Evolutionary conservation across 202 grass and related monocot genomes (phyloP).

Genomic region (Zizania palustris): DNA sequence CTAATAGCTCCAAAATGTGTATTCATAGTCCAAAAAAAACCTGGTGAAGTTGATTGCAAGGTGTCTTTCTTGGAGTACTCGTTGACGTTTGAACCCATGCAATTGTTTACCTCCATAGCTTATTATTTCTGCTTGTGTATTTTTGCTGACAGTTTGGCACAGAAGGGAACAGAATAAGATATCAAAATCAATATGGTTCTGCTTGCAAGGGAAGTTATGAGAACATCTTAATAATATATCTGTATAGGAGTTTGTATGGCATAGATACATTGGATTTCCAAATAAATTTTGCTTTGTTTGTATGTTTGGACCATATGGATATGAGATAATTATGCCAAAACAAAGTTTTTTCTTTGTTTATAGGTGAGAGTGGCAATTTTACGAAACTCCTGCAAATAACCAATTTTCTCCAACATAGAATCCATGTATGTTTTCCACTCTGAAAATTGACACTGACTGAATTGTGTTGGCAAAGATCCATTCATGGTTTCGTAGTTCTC

Average conservation of each 20-base stretch:
- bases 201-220: slow-evolving; percentile 12
- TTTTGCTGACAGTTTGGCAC: neutral
- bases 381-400: too few relatives aligned
- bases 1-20: slow-evolving; percentile 6
- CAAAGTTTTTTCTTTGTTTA: neutral
- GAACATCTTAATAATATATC: neutral
- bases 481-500: too few relatives aligned
- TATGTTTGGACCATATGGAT: slow-evolving; percentile 2
- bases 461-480: too few relatives aligned
- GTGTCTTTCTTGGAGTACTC: slow-evolving; percentile 5
- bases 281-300: neutral
- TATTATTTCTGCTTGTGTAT: slow-evolving; percentile 6
- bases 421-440: too few relatives aligned
- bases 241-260: neutral
- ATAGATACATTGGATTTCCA: slow-evolving; percentile 2
- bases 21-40: neutral
- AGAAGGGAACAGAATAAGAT: neutral
- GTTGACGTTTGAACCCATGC: neutral
- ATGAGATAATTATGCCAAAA: neutral
- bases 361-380: too few relatives aligned
- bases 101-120: neutral
- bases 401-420: too few relatives aligned
- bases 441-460: too few relatives aligned
- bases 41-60: slow-evolving; percentile 34
- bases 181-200: neutral